Evolutionary conservation across 768 basidiomycete genomes (phyloP), one percentile per base, ranked within the genome.

Genomic region (Collybiopsis luxurians): DNA sequence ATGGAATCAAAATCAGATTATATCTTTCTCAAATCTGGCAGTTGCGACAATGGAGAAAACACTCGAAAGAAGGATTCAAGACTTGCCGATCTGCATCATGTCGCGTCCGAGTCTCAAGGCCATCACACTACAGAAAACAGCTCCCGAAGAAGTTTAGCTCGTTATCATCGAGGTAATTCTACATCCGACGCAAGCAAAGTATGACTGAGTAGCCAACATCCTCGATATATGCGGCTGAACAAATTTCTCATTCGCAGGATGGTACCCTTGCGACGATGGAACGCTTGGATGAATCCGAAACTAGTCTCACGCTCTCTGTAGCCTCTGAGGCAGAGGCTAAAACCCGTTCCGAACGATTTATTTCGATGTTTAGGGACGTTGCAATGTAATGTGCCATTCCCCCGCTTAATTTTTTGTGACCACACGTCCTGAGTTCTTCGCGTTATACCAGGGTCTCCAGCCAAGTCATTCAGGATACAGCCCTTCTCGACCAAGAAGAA

Each of bases 401-500:
- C 21, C 30, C 36, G 21, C 12, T 9, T 26, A 23, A 39, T 51
- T 23, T 24, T 39, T 7, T 24, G 31, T n/a, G n/a, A n/a, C n/a
- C n/a, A n/a, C n/a, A n/a, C n/a, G n/a, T n/a, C n/a, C n/a, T n/a
- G n/a, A n/a, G n/a, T n/a, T n/a, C n/a, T n/a, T n/a, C n/a, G n/a
- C n/a, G n/a, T n/a, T n/a, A n/a, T n/a, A n/a, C 23, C 52, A 83
- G 82, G 61, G 61, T 82, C 26, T 79, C 79, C 26, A 75, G 73
- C 45, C 68, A 79, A 61, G 69, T 76, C 46, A 71, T 79, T 50
- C 73, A 76, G 65, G 71, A 80, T 53, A 69, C 70, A 17, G 75
- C 73, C 54, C 67, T 68, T 45, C 70, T 78, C 38, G 73, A 75
- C 42, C 71, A 67, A 55, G 81, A 81, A 60, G 78, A 75, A 58